Evolutionary conservation across 1,284 basidiomycete genomes (phyloP).

Genomic region (Porogramme epimiltina): DNA sequence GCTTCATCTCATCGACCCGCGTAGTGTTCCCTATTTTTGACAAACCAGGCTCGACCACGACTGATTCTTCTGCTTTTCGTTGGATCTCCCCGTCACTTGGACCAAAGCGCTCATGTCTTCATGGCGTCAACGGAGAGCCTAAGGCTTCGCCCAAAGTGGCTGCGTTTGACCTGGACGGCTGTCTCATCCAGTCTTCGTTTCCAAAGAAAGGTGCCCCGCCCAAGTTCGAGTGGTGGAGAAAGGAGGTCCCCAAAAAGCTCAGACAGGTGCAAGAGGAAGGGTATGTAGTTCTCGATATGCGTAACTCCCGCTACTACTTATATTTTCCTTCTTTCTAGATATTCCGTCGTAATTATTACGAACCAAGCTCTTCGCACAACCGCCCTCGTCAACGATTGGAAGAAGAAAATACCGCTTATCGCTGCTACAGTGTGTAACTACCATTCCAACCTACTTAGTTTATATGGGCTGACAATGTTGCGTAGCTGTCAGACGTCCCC

Average conservation of each 20-base stretch:
- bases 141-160: slow-evolving; percentile 60
- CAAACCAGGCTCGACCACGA: neutral
- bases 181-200: slow-evolving; percentile 69
- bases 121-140: slow-evolving; percentile 60
- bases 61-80: slow-evolving; percentile 41
- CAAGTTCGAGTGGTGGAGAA: slow-evolving; percentile 82
- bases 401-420: slow-evolving; percentile 72
- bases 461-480: neutral
- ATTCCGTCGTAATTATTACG: slow-evolving; percentile 76
- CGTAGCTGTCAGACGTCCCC: slow-evolving; percentile 71
- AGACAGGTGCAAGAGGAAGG: slow-evolving; percentile 62
- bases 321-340: slow-evolving; percentile 42
- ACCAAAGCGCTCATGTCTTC: slow-evolving; percentile 57
- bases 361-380: slow-evolving; percentile 71
- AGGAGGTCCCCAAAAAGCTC: slow-evolving; percentile 65
- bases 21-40: slow-evolving; percentile 14
- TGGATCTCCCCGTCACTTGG: slow-evolving; percentile 63
- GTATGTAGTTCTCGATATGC: slow-evolving; percentile 38
- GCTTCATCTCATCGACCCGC: neutral
- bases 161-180: slow-evolving; percentile 88
- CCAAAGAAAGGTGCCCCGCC: slow-evolving; percentile 45
- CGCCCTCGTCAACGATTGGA: slow-evolving; percentile 60
- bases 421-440: slow-evolving; percentile 59
- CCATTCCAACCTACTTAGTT: neutral
- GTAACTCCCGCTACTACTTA: neutral